Base-by-base conservation (phyloP, 2,329 filamentous ascomycete genomes). In the Fusarium nurragi region DNA sequence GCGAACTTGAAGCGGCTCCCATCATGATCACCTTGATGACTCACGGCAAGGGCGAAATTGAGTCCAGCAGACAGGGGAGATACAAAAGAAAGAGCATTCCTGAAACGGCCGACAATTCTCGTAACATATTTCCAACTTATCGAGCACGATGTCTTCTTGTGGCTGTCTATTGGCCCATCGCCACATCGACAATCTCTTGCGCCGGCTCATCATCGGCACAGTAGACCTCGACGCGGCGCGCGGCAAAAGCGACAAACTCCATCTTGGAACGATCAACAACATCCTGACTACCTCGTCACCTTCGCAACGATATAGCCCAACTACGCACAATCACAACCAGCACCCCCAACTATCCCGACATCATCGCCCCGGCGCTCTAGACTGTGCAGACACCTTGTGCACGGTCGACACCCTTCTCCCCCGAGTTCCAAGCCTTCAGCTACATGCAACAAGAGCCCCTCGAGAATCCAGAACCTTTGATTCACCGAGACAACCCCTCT, bases 361-460 rank as follows among this genome's bases (percentile, higher is more conserved):
- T 48, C 25, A 38, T 52, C 57, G 51, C 51, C 50, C 43, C 40
- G 45, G 55, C 62, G 58, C 58, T 49, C 62, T 44, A 73, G 83
- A 82, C 84, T 86, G 84, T 86, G 84, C 84, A 77, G 74, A 73
- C 63, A 70, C 57, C 66, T 65, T 71, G 75, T 76, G 84, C 84
- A 86, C 84, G 83, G 84, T 84, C 71, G 54, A 56, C 78, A 74
- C 71, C 72, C 65, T 60, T 65, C 50, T 66, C 57, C 65, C 69
- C 72, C 73, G 71, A 70, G 65, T 75, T 70, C 73, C 70, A 67
- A 71, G 67, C 73, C 76, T 76, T 75, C 76, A 82, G 77, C 86
- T 89, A 84, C 87, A 89, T 89, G 87, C 87, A 88, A 81, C 81
- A 79, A 84, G 84, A 83, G 82, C 80, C 79, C 67, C 73, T 73